These are phyloP conservation scores for Penicillium sp. DNA, from an alignment of 2,329 filamentous ascomycete genomes.

Conservation along the genomic window DNA sequence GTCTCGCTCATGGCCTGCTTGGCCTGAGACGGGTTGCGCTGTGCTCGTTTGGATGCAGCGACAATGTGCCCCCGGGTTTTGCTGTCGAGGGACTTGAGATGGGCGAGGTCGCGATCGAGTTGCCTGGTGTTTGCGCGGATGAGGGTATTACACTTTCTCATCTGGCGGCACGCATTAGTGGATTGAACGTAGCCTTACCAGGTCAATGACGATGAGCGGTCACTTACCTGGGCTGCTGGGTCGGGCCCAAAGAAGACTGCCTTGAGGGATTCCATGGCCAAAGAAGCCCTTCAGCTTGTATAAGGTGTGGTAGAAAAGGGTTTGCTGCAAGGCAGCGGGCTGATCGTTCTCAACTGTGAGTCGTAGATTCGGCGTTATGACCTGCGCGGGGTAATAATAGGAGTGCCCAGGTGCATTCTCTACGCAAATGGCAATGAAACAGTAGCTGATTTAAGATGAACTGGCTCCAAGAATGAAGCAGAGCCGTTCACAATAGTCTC, in stretches of 20 bases:
- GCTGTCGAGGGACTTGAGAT: conserved; percentile 70
- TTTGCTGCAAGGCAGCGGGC: background rate
- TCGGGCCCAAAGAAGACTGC: conserved; percentile 87
- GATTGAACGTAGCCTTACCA: background rate
- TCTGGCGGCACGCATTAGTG: conserved; percentile 50
- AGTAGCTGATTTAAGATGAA: background rate
- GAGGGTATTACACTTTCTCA: conserved; percentile 89
- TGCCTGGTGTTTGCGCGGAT: conserved; percentile 88
- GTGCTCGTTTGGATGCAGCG: conserved; percentile 72
- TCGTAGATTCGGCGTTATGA: background rate
- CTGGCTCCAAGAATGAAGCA: background rate
- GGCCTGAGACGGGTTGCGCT: conserved; percentile 72
- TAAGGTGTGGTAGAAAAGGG: background rate
- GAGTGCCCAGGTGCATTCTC: background rate
- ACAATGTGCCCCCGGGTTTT: conserved; percentile 85
- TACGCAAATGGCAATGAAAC: background rate
- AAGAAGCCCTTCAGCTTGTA: background rate
- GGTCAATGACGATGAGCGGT: background rate
- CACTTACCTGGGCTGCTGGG: conserved; percentile 78
- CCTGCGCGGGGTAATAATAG: background rate
- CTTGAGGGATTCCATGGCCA: conserved; percentile 79
- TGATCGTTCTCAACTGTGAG: background rate
- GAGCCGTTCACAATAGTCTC: background rate
- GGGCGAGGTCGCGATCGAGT: conserved; percentile 84
- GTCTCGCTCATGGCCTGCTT: conserved; percentile 77